Evolutionary conservation across 2,329 filamentous ascomycete genomes (phyloP).

Genomic region (Penicillium rolfsii): DNA sequence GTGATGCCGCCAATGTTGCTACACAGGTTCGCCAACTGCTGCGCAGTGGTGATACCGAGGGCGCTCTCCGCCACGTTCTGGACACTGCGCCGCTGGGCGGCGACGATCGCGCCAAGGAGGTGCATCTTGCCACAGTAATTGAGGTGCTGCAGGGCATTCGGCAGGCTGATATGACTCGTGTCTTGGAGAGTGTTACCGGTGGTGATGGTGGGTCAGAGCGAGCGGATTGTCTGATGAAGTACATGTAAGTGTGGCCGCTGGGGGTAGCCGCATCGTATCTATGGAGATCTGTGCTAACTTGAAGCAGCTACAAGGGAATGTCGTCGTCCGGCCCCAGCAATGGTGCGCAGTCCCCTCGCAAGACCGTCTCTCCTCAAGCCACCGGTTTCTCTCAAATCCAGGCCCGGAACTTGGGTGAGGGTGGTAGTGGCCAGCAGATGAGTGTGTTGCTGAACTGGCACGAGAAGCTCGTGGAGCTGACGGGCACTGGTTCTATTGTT

Average conservation of each 20-base stretch:
- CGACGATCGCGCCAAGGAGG: conserved; percentile 66
- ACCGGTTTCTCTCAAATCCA: conserved; percentile 88
- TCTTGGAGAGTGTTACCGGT: conserved; percentile 78
- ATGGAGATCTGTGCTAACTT: conserved; percentile 11
- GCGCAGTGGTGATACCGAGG: conserved; percentile 82
- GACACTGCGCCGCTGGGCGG: conserved; percentile 76
- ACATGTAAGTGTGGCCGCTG: conserved; percentile 68
- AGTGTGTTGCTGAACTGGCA: conserved; percentile 98
- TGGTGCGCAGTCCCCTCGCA: conserved; percentile 53
- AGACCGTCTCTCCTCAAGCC: conserved; percentile 69
- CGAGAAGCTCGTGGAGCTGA: conserved; percentile 95
- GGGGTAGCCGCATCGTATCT: no score
- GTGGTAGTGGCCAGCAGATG: conserved; percentile 84
- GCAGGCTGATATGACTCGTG: conserved; percentile 89
- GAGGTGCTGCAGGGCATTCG: conserved; percentile 97
- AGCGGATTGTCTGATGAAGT: conserved; percentile 95
- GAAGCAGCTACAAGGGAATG: conserved; percentile 88
- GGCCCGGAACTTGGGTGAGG: conserved; percentile 59
- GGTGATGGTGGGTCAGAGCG: conserved; percentile 80
- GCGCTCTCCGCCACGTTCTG: conserved; percentile 79
- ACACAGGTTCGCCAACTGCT: conserved; percentile 85
- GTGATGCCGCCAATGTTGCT: conserved; percentile 76
- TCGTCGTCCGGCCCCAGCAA: conserved; percentile 46
- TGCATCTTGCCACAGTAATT: conserved; percentile 82
- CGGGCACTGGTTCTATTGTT: conserved; percentile 88